Evolutionary conservation across 768 basidiomycete species (phyloP).

Genomic region (Boletus insuetus): DNA sequence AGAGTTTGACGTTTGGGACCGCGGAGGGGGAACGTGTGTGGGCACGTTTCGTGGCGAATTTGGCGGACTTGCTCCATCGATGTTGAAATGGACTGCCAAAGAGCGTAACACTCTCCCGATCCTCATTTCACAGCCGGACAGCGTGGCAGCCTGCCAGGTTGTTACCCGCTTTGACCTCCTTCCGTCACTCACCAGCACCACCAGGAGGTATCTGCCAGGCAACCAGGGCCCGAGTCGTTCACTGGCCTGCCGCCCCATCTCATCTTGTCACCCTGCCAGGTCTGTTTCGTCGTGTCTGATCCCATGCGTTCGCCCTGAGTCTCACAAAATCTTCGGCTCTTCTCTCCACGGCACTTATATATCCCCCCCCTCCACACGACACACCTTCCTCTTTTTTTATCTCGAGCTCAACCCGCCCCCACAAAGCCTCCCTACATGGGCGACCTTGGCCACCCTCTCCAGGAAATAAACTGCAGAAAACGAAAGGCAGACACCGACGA

Average conservation of each 20-base stretch:
- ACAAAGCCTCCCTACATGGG: constrained; percentile 45
- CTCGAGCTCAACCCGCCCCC: constrained; percentile 13
- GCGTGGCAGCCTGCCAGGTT: constrained; percentile 32
- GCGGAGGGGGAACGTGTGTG: constrained; percentile 17
- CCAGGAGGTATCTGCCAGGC: constrained; percentile 27
- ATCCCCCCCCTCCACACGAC: constrained; percentile 16
- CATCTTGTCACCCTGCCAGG: constrained; percentile 8
- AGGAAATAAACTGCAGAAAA: constrained; percentile 55
- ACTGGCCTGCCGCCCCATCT: neutral
- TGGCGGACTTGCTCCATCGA: constrained; percentile 8
- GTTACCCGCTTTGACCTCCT: constrained; percentile 24
- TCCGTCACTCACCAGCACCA: constrained; percentile 16
- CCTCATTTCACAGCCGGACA: constrained; percentile 24
- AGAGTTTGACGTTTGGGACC: constrained; percentile 3
- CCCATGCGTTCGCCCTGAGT: constrained; percentile 35
- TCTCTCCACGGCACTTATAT: constrained; percentile 29
- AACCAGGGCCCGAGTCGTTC: constrained; percentile 20
- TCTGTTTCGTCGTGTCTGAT: constrained; percentile 27
- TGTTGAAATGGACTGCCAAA: constrained; percentile 21
- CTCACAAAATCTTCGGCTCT: constrained; percentile 13
- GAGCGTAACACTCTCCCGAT: constrained; percentile 23
- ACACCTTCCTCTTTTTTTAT: constrained; percentile 15
- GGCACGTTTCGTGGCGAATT: constrained; percentile 19
- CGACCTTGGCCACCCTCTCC: constrained; percentile 55
- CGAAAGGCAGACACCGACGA: constrained; percentile 63